Evolutionary conservation across 306 rosid species (phyloP), one percentile per base, ranked within the genome.

Genomic region (Senna tora): DNA sequence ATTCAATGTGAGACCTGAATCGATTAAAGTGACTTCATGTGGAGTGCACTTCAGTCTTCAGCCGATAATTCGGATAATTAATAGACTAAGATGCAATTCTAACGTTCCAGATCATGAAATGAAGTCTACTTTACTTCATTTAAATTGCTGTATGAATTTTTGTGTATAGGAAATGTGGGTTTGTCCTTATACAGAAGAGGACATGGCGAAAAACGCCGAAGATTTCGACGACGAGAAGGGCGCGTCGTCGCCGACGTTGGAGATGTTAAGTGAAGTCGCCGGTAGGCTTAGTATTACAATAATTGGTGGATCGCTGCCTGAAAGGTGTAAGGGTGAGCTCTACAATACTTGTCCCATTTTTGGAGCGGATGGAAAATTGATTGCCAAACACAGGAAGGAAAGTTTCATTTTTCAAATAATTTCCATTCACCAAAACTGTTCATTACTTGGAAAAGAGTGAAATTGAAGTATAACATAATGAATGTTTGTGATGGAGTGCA

Each of bases 281-380:
- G 43, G 7, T 15, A 9, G 61, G 16, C 53, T 73, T 41, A 54
- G 57, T 7, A 43, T 79, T 65, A 79, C 79, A 45, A 33, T 79
- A 9, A 52, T 79, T 30, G 76, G 79, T 28, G 83, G 83, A 9
- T 79, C 83, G 7, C 56, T 79, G 55, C 83, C 83, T 2, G 76
- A 79, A 54, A 11, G 60, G 62, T 16, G 33, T 36, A 22, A 74
- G 42, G 76, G 75, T 9, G 33, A 30, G 11, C 32, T 81, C 55
- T 81, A 77, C 13, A 77, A 81, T 54, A 81, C 73, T 73, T 67
- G 85, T 46, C 68, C 79, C 75, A 19, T 81, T 19, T 77, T 77
- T 73, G 82, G 82, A 57, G 54, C 82, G 2, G 76, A 77, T 4
- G 82, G 85, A 69, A 77, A 67, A 65, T 72, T 77, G 14, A 65